Base-by-base conservation (phyloP, 2,329 filamentous ascomycete genomes). In the Periglandula ipomoeae region DNA sequence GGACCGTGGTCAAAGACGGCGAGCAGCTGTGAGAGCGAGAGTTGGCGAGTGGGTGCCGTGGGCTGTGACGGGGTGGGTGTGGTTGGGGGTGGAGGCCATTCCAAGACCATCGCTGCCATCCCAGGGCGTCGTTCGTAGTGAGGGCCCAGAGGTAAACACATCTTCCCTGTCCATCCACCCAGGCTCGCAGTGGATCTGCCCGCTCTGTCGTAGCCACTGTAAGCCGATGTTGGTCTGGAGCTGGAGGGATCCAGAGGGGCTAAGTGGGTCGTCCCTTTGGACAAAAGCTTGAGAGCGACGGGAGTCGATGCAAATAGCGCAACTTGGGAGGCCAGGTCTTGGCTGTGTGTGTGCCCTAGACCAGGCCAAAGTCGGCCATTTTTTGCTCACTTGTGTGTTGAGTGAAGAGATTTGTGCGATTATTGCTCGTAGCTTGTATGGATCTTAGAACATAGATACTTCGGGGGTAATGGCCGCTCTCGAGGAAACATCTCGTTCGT, bases 181-280 rank as follows among this genome's bases (percentile, higher is more conserved):
- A 22, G 27, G 10, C 27, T 3, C 27, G 15, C 9, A 32, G 27
- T 30, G 7, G 23, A n/a, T 11, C 8, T 20, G 35, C 44, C 26
- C 26, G 24, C 23, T 40, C 37, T 10, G 19, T 17, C 22, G 37
- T 41, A 19, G 45, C 45, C 23, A 41, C 37, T 39, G 44, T 38
- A 35, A 38, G 5, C 35, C 22, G 22, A 11, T 34, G 22, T 10
- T 34, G 30, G 43, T 22, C 30, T 43, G 44, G 38, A 38, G 43
- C 43, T 46, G 15, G 20, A 46, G 43, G 48, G 42, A 39, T 35
- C 26, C 22, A 17, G 48, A 42, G 48, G 26, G 26, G 43, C 48
- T 19, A 46, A 49, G 48, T 37, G 48, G 44, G 44, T 43, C 38
- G 43, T 41, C 44, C 48, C 43, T 46, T 50, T 43, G 9, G 27